These are phyloP conservation scores for Solanum neorickii DNA, from an alignment of 257 asterid species.

Conservation along the genomic window DNA sequence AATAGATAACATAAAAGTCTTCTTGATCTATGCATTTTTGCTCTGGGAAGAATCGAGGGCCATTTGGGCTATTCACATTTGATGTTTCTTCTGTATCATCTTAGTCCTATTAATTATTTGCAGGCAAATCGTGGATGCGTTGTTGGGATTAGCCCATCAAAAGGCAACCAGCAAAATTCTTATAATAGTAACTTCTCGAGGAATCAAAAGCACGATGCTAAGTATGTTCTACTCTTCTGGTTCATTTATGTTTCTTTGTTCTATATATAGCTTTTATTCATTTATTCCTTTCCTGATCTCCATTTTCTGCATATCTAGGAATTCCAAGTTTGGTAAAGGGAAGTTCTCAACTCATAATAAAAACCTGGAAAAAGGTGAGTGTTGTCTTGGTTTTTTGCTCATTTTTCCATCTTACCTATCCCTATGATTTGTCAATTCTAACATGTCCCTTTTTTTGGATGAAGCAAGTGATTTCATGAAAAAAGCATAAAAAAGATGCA, in stretches of 20 bases:
- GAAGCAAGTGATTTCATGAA: neutral
- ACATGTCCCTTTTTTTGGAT: neutral
- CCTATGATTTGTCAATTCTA: neutral
- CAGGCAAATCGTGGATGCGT: constrained; percentile 39
- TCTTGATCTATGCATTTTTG: neutral
- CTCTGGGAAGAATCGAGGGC: neutral
- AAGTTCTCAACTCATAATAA: constrained; percentile 35
- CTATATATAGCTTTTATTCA: neutral
- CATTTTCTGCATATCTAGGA: constrained; percentile 32
- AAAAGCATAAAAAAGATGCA: neutral
- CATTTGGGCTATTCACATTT: neutral
- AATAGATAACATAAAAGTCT: neutral
- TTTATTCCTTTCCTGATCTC: constrained; percentile 8
- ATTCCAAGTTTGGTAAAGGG: constrained; percentile 31
- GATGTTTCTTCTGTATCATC: neutral
- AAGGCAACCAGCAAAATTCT: constrained; percentile 31
- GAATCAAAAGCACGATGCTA: constrained; percentile 28
- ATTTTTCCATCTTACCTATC: neutral
- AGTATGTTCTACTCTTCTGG: constrained; percentile 36
- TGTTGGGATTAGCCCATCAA: constrained; percentile 22
- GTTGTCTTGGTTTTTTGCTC: neutral
- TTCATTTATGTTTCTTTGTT: neutral
- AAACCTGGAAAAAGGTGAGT: constrained; percentile 46
- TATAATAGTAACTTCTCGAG: constrained; percentile 33
- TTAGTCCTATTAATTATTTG: constrained; percentile 15